Evolutionary conservation across 129 eudicot species (phyloP).

Genomic region (Calendula officinalis): DNA sequence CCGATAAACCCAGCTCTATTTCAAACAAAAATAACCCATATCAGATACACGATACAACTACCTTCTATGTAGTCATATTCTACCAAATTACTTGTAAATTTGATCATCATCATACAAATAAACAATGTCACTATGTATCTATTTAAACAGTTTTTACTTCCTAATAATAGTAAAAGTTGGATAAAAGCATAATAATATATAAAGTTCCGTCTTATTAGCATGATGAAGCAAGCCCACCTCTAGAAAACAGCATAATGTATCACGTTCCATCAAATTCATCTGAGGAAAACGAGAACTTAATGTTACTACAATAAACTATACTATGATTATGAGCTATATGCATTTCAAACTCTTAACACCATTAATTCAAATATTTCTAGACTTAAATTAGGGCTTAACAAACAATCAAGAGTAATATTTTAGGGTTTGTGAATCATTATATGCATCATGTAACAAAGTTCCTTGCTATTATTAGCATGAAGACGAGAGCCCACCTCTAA

Average conservation of each 20-base stretch:
- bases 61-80: too few relatives aligned
- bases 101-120: too few relatives aligned
- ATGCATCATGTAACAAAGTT: slow-evolving; percentile 16
- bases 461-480: slow-evolving; percentile 34
- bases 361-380: too few relatives aligned
- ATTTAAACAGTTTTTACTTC: too few relatives aligned
- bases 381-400: slow-evolving; percentile 3
- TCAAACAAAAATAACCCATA: too few relatives aligned
- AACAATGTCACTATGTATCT: too few relatives aligned
- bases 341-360: slow-evolving; percentile 13
- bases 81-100: too few relatives aligned
- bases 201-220: slow-evolving; percentile 38
- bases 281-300: slow-evolving; percentile 69
- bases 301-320: slow-evolving; percentile 44
- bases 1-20: too few relatives aligned
- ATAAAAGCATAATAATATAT: not conserved
- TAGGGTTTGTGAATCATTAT: slow-evolving; percentile 2
- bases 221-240: slow-evolving; percentile 60
- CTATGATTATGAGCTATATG: slow-evolving; percentile 21
- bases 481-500: slow-evolving; percentile 34
- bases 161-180: too few relatives aligned
- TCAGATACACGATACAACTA: too few relatives aligned
- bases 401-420: not conserved
- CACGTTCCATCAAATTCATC: slow-evolving; percentile 98
- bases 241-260: slow-evolving; percentile 48